These are phyloP conservation scores for Brassica rapa DNA, from an alignment of 345 rosid genomes.

Conservation along the genomic window DNA sequence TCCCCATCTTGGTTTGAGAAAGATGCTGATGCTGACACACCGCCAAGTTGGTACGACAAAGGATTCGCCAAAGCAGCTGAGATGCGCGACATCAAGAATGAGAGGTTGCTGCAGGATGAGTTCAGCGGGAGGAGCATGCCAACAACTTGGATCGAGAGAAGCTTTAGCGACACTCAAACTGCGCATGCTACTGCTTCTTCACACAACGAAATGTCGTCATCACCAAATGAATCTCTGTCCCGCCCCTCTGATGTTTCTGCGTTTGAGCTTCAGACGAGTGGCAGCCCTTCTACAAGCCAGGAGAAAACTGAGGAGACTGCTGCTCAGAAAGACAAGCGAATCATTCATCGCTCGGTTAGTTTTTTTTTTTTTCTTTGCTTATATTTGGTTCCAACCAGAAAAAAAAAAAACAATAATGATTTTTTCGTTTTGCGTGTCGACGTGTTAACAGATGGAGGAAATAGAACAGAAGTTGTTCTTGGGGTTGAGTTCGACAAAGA, in stretches of 20 bases:
- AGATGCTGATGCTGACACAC: constrained; percentile 37
- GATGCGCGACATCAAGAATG: constrained; percentile 35
- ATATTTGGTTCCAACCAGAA: not conserved
- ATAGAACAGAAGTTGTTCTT: constrained; percentile 37
- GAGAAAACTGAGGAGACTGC: constrained; percentile 32
- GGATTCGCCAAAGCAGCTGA: constrained; percentile 46
- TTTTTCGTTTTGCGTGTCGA: not conserved
- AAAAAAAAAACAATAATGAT: too few relatives aligned
- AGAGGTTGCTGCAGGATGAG: constrained; percentile 26
- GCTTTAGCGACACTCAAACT: constrained; percentile 34
- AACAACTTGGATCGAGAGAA: constrained; percentile 42
- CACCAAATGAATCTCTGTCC: constrained; percentile 46
- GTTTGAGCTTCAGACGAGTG: constrained; percentile 45
- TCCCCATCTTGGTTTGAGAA: constrained; percentile 44
- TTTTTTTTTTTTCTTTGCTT: not conserved
- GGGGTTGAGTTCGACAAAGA: constrained; percentile 42
- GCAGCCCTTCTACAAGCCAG: constrained; percentile 31
- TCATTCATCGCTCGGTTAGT: constrained; percentile 47
- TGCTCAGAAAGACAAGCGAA: constrained; percentile 42
- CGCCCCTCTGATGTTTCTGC: constrained; percentile 15
- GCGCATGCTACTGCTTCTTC: constrained; percentile 13
- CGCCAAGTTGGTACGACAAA: constrained; percentile 45
- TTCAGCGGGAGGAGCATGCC: constrained; percentile 37
- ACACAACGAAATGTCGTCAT: constrained; percentile 34
- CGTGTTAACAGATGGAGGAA: constrained; percentile 49